Evolutionary conservation across 2,329 filamentous ascomycete genomes (phyloP), one percentile per base, ranked within the genome.

Genomic region (Colletotrichum lentis): DNA sequence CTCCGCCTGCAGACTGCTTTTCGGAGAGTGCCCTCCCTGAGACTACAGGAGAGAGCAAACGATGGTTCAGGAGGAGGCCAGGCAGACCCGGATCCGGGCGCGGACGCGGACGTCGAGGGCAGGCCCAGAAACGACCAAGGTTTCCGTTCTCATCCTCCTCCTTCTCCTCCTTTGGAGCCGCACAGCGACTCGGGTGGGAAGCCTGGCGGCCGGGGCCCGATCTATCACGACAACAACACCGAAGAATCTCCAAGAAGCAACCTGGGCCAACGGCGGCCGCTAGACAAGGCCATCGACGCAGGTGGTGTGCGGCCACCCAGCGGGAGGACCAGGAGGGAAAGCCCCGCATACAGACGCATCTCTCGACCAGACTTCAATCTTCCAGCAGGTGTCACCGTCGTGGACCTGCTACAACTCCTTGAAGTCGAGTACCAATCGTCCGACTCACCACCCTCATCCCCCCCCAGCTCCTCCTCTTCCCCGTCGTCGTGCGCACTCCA

Each of bases 361-460:
- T 43, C 66, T 8, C 62, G 66, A 16, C 66, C 66, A 1, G 62
- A 69, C 18, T 69, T 69, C 22, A 66, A 43, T 8, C 62, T 69
- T 3, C 66, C 66, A 0, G 54, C 18, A 5, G 66, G 66, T n/a
- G 43, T 69, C 49, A 61, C 62, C 0, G 66, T 69, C 20, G 54
- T 63, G 1, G 66, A 69, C n/a, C 66, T 69, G 35, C 62, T 69
- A 16, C 49, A 56, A 35, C 66, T 69, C 7, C 66, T 69, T 27
- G 62, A 69, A 20, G 20, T 61, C 22, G 62, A 69, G 66, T 69
- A 46, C 18, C 49, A 55, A 20, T 69, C 66, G 11, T 49, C 61
- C 18, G 37, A 31, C 8, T 7, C 49, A 8, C 49, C 27, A 14
- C 50, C n/a, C 5, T 46, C 49, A 11, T 6, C 56, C 3, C 31